phyloP scores from a whole-genome alignment of 23 red algal genomes.

The Gracilaria caudata region DNA sequence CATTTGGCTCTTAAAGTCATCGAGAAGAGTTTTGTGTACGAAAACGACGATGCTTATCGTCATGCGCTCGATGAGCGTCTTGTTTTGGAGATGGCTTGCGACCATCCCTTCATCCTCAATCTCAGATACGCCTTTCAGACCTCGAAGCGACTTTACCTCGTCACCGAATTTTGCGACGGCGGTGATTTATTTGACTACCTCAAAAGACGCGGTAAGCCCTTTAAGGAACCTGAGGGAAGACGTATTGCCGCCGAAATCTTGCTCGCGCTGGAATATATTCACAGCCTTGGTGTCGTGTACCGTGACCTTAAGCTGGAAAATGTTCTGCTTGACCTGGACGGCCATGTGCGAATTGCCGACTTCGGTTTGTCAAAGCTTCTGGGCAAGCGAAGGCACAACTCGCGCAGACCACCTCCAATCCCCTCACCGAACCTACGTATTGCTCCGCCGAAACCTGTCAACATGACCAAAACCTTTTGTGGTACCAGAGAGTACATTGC shows the following conservation, averaged over 20 bases:
- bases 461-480: conserved; percentile 90
- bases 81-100: conserved; percentile 85
- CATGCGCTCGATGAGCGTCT: conserved; percentile 93
- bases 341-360: conserved; percentile 88
- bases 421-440: conserved; percentile 49
- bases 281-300: conserved; percentile 82
- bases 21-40: conserved; percentile 84
- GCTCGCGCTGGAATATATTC: conserved; percentile 86
- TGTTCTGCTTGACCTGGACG: conserved; percentile 84
- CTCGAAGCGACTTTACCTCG: conserved; percentile 82
- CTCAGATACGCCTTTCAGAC: conserved; percentile 95
- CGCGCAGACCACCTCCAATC: conserved; percentile 39
- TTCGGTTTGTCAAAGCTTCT: conserved; percentile 87
- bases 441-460: conserved; percentile 45
- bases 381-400: conserved; percentile 49
- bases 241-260: conserved; percentile 87
- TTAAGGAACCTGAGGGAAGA: conserved; percentile 57
- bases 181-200: conserved; percentile 94
- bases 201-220: conserved; percentile 69
- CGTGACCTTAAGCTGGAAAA: conserved; percentile 95
- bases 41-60: conserved; percentile 71
- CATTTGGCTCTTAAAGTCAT: conserved; percentile 88
- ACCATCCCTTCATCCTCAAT: conserved; percentile 91
- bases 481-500: conserved; percentile 84
- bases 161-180: conserved; percentile 91